Evolutionary conservation across 176 grass and related monocot species (phyloP).

Genomic region (Triticum urartu): DNA sequence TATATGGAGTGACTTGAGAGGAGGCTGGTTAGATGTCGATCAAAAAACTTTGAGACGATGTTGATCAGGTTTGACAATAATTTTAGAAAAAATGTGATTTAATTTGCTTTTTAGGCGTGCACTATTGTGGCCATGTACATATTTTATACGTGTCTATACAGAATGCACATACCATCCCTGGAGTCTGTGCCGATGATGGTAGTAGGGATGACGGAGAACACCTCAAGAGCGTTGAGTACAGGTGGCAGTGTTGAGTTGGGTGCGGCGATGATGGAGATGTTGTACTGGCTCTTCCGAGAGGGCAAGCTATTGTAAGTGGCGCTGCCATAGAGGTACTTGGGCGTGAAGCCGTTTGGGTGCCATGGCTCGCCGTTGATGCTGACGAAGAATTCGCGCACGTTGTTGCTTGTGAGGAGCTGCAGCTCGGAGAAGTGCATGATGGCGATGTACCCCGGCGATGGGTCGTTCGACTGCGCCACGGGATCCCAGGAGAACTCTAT

Average conservation of each 20-base stretch:
- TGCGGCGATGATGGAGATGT: constrained; percentile 37
- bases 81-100: not conserved
- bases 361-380: constrained; percentile 12
- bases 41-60: no score
- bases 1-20: no score
- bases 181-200: constrained; percentile 19
- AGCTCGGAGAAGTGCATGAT: constrained; percentile 45
- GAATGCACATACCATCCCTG: constrained; percentile 34
- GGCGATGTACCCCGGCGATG: not conserved
- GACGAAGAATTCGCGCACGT: constrained; percentile 38
- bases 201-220: constrained; percentile 37
- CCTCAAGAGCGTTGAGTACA: constrained; percentile 52
- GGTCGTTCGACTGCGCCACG: not conserved
- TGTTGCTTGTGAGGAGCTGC: constrained; percentile 19
- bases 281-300: not conserved
- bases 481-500: constrained; percentile 28
- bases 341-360: not conserved
- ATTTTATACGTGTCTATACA: no score
- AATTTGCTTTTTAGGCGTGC: not conserved
- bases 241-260: constrained; percentile 53
- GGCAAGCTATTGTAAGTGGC: not conserved
- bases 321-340: constrained; percentile 1
- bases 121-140: not conserved
- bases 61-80: no score
- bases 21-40: no score